Percentiles rank a stretch among this genome's conserved stretches.
phyloP scores from a whole-genome alignment of 768 basidiomycete genomes.

The Russula foetens region DNA sequence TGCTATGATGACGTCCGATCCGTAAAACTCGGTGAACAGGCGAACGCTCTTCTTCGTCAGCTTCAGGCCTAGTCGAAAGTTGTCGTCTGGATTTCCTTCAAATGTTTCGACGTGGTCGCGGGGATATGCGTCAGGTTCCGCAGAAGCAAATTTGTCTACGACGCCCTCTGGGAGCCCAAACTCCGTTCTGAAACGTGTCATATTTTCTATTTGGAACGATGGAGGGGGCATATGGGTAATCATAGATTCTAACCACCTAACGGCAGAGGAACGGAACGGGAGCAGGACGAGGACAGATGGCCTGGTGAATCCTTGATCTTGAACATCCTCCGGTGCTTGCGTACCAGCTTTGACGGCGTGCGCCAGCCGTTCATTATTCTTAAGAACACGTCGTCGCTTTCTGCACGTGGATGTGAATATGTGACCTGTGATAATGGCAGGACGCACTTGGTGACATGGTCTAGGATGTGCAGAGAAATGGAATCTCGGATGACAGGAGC shows the following conservation, averaged over 20 bases:
- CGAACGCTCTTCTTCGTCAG: slow-evolving; percentile 88
- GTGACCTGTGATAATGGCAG: not conserved
- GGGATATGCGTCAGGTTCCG: slow-evolving; percentile 73
- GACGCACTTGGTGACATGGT: slow-evolving; percentile 79
- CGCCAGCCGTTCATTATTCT: slow-evolving; percentile 90
- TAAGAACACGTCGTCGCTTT: slow-evolving; percentile 82
- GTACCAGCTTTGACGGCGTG: slow-evolving; percentile 51
- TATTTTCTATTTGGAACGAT: slow-evolving; percentile 81
- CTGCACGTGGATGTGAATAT: slow-evolving; percentile 33
- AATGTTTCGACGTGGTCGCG: slow-evolving; percentile 88
- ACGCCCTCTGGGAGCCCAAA: slow-evolving; percentile 75
- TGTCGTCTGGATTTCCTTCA: slow-evolving; percentile 95
- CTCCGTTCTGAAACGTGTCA: slow-evolving; percentile 70
- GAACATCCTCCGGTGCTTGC: slow-evolving; percentile 62
- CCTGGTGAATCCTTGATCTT: slow-evolving; percentile 97
- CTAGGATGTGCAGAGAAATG: slow-evolving; percentile 70
- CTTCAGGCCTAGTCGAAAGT: slow-evolving; percentile 88
- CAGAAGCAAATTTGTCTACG: slow-evolving; percentile 69
- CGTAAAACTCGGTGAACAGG: slow-evolving; percentile 85
- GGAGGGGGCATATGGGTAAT: slow-evolving; percentile 66
- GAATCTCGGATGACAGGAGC: slow-evolving; percentile 58
- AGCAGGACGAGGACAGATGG: slow-evolving; percentile 89
- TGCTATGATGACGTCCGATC: slow-evolving; percentile 85
- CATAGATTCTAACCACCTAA: slow-evolving; percentile 75
- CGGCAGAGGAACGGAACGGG: slow-evolving; percentile 86